phyloP scores from a whole-genome alignment of 1,284 basidiomycete genomes.

The Moesziomyces parantarcticus region DNA sequence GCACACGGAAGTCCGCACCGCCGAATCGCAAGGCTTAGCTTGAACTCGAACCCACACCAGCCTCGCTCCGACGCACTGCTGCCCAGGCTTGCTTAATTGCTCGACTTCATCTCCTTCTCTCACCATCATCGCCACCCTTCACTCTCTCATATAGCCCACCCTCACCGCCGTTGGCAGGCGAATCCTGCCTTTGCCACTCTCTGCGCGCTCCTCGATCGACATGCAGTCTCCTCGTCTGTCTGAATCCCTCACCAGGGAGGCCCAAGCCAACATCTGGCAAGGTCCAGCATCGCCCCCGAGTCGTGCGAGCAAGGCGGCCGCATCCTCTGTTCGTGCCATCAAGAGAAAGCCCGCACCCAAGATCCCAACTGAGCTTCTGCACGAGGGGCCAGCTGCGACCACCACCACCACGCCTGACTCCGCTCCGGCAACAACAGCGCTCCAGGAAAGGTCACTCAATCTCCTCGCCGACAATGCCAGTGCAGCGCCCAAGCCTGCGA shows the following conservation, averaged over 20 bases:
- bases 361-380: slow-evolving; percentile 21
- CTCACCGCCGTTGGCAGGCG: neutral
- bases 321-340: slow-evolving; percentile 10
- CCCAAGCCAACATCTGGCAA: slow-evolving; percentile 22
- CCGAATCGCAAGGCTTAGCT: neutral
- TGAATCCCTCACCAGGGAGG: slow-evolving; percentile 5
- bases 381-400: neutral
- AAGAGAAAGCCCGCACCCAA: slow-evolving; percentile 23
- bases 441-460: neutral
- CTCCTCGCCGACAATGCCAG: neutral
- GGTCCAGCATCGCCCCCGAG: slow-evolving; percentile 11
- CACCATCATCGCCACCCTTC: neutral
- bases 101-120: too few species aligned
- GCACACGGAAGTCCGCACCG: neutral
- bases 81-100: too few species aligned
- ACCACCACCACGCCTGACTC: neutral
- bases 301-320: slow-evolving; percentile 2
- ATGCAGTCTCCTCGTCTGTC: slow-evolving; percentile 1
- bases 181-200: slow-evolving; percentile 5
- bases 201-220: neutral
- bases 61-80: too few species aligned
- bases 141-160: neutral
- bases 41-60: too few species aligned
- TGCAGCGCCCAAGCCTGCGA: slow-evolving; percentile 2
- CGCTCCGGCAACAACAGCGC: neutral